phyloP scores from a whole-genome alignment of 768 basidiomycete genomes.

The Mrakia hoshinonis region DNA sequence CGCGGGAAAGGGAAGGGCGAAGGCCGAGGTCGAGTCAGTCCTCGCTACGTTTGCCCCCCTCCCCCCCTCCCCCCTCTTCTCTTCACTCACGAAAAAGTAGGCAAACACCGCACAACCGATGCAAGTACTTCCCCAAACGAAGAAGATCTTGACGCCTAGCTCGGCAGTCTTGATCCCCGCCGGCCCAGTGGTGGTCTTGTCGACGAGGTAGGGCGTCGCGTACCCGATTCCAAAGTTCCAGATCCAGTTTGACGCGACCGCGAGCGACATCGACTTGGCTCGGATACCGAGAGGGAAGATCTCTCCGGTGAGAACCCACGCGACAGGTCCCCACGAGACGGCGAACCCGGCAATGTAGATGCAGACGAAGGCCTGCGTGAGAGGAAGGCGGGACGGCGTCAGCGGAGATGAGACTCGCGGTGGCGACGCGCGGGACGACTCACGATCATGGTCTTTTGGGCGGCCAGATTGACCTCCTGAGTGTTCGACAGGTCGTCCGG shows the following conservation, averaged over 20 bases:
- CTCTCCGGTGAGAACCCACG: conserved; percentile 52
- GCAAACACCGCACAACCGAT: conserved; percentile 63
- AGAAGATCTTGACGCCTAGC: conserved; percentile 68
- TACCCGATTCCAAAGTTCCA: conserved; percentile 7
- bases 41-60: too few relatives aligned
- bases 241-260: conserved; percentile 49
- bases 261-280: conserved; percentile 70
- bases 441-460: too few relatives aligned
- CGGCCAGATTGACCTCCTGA: too few relatives aligned
- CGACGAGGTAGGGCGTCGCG: conserved; percentile 31
- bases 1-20: too few relatives aligned
- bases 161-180: conserved; percentile 19
- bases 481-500: too few relatives aligned
- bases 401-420: too few relatives aligned
- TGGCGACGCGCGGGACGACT: too few relatives aligned
- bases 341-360: conserved; percentile 31
- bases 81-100: conserved; percentile 56
- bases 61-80: too few relatives aligned
- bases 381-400: too few relatives aligned
- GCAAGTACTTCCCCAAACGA: conserved; percentile 68
- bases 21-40: too few relatives aligned
- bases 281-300: conserved; percentile 76
- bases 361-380: conserved; percentile 41
- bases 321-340: conserved; percentile 49
- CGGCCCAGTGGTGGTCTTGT: conserved; percentile 23